Evolutionary conservation across 208 protist genomes (phyloP).

Genomic region (Wallacemonas sp.): DNA sequence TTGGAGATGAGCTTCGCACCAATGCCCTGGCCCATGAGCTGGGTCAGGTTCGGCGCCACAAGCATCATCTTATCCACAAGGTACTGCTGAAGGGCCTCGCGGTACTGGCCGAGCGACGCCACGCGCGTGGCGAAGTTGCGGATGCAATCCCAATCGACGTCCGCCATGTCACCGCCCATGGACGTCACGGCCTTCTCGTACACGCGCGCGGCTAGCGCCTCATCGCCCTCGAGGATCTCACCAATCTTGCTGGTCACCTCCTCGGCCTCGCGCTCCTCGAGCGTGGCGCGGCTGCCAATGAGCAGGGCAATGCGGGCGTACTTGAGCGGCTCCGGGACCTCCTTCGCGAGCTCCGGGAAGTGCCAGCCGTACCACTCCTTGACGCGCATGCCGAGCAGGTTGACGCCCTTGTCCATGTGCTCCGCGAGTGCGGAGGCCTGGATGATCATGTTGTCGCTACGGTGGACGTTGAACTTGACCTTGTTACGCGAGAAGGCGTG

Average conservation of each 20-base stretch:
- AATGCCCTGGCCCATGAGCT: slow-evolving; percentile 98
- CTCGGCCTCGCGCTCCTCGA: slow-evolving; percentile 72
- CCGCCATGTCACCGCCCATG: slow-evolving; percentile 97
- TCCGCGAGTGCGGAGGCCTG: slow-evolving; percentile 98
- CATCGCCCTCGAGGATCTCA: slow-evolving; percentile 86
- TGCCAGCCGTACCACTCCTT: slow-evolving; percentile 99
- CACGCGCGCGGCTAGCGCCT: slow-evolving; percentile 79
- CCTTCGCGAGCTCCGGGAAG: slow-evolving; percentile 98
- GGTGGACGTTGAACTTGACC: slow-evolving; percentile 99
- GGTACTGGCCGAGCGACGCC: slow-evolving; percentile 93
- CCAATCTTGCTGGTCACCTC: slow-evolving; percentile 76
- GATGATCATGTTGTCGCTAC: slow-evolving; percentile 99
- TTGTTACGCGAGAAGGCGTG: slow-evolving; percentile 98
- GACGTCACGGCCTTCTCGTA: slow-evolving; percentile 94
- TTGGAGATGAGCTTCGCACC: slow-evolving; percentile 98
- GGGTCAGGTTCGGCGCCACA: slow-evolving; percentile 97
- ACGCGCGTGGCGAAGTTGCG: slow-evolving; percentile 95
- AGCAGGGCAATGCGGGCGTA: slow-evolving; percentile 93
- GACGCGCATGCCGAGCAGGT: slow-evolving; percentile 99
- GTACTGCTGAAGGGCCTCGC: slow-evolving; percentile 94
- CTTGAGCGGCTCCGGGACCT: slow-evolving; percentile 96
- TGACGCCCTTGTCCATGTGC: slow-evolving; percentile 99
- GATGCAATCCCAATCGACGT: slow-evolving; percentile 98
- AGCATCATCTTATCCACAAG: slow-evolving; percentile 97
- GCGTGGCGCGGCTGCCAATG: slow-evolving; percentile 78